Evolutionary conservation across 2,329 filamentous ascomycete species (phyloP).

Genomic region (Cladosporium sp.): DNA sequence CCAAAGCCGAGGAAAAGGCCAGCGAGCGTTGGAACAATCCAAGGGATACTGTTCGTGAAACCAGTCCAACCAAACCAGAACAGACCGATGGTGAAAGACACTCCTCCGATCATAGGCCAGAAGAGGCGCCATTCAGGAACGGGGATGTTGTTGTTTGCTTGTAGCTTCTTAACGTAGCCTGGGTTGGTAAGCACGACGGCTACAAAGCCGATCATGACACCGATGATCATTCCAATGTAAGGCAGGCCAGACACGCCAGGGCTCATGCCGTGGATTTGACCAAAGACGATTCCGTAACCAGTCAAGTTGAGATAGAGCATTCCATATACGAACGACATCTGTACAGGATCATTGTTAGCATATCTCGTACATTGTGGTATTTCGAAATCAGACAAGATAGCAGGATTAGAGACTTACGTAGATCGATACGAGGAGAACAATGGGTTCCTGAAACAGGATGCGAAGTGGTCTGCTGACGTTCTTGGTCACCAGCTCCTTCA

Average conservation of each 20-base stretch:
- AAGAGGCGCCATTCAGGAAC: constrained; percentile 51
- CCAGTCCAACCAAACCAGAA: constrained; percentile 52
- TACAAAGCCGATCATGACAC: constrained; percentile 35
- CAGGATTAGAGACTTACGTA: constrained; percentile 33
- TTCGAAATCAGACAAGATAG: background rate
- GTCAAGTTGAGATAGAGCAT: constrained; percentile 85
- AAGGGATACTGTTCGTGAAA: constrained; percentile 40
- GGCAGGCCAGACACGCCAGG: constrained; percentile 72
- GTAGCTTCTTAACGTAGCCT: constrained; percentile 36
- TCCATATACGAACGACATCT: constrained; percentile 42
- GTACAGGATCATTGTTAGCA: background rate
- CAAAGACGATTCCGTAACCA: constrained; percentile 80
- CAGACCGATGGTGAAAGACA: constrained; percentile 40
- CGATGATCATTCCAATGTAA: constrained; percentile 71
- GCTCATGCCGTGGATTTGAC: constrained; percentile 68
- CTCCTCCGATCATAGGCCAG: constrained; percentile 52
- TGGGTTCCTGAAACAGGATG: constrained; percentile 54
- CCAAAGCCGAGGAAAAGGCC: constrained; percentile 47
- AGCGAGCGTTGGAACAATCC: constrained; percentile 49
- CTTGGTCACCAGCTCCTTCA: constrained; percentile 41
- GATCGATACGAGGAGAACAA: constrained; percentile 50
- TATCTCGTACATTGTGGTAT: background rate
- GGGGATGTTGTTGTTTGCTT: constrained; percentile 43
- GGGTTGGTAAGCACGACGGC: constrained; percentile 36
- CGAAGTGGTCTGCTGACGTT: constrained; percentile 46